Evolutionary conservation across 169 alveolate genomes (phyloP), one percentile per base, ranked within the genome.

Genomic region (Cryptosporidium muris): DNA sequence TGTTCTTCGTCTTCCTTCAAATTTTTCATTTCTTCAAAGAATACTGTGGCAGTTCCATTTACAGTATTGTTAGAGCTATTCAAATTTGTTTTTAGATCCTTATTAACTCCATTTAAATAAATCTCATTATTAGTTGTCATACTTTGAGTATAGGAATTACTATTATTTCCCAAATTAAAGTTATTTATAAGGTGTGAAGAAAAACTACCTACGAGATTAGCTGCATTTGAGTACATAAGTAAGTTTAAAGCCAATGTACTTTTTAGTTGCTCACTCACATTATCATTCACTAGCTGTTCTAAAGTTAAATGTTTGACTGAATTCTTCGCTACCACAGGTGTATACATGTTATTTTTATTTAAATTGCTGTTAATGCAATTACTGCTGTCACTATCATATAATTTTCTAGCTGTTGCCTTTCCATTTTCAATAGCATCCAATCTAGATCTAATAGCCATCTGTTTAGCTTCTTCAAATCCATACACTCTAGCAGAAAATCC

Each of bases 371-470:
- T 34, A 58, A 74, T 11, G 51, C 60, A 58, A 1, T 51, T 54
- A 6, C 45, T 74, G 3, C 40, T 14, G 47, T 64, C 64, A 45
- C 60, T 74, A 25, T 74, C 85, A 48, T 74, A 68, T 16, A 74
- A 47, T 63, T 74, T 74, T 58, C 85, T 74, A 47, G 85, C 85
- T 11, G 85, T 74, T 14, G 85, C 85, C 7, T 74, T 74, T 43
- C 85, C 85, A 48, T 74, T 74, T 42, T 74, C 85, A 12, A 74
- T 74, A 12, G 85, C 85, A 42, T 74, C 85, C 7, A 74, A 54
- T 45, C 85, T 74, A n/a, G 85, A 74, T 9, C 60, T 74, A 54
- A 74, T 74, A 25, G 85, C 85, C 85, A 74, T 74, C 49, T 74
- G 85, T 9, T 74, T 74, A 40, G 85, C 85, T 34, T 74, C 74